These are phyloP conservation scores for Aureobasidium sp. DNA, from an alignment of 2,329 filamentous ascomycete species.

Conservation along the genomic window DNA sequence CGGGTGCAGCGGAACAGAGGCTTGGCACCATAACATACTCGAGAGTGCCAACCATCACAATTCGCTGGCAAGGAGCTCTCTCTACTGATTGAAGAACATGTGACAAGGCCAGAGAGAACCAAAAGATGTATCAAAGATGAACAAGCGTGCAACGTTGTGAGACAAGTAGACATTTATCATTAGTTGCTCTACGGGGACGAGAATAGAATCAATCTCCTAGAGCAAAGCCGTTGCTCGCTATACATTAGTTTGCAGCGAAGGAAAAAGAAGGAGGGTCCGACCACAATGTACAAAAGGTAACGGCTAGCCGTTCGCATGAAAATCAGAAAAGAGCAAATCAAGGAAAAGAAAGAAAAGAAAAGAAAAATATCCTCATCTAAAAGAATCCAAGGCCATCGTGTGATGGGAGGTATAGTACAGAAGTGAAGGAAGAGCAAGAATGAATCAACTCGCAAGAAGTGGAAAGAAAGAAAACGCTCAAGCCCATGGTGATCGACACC, in stretches of 20 bases:
- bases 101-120: no score
- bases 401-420: constrained; percentile 7
- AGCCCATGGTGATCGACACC: not conserved
- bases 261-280: not conserved
- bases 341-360: not conserved
- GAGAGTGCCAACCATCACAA: not conserved
- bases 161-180: not conserved
- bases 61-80: no score
- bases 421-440: not conserved
- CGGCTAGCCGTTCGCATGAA: not conserved
- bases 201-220: not conserved
- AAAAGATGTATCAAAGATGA: no score
- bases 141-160: not conserved
- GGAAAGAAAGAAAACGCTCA: not conserved
- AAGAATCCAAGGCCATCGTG: not conserved
- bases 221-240: constrained; percentile 7
- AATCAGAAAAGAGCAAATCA: not conserved
- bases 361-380: not conserved
- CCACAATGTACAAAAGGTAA: not conserved
- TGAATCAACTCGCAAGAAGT: not conserved
- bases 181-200: not conserved
- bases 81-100: no score
- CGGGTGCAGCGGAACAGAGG: not conserved
- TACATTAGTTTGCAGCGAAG: not conserved
- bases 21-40: not conserved